Conservation (phyloP, 805 yeast genomes). For the Starmerella apis region DNA sequence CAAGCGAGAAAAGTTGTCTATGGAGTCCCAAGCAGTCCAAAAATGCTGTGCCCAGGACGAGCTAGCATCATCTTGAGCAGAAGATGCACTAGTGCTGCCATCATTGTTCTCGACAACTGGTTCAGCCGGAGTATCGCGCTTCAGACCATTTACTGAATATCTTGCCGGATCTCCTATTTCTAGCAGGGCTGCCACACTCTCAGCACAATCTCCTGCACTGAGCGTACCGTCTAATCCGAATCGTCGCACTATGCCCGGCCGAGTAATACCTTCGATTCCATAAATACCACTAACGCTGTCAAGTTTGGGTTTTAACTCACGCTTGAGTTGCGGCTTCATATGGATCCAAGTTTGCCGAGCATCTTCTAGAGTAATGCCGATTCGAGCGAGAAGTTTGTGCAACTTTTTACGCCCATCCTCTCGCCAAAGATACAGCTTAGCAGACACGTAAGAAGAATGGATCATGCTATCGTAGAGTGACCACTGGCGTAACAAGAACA, state of each 20-base stretch:
- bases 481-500: conserved; percentile 86
- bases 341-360: conserved; percentile 90
- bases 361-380: conserved; percentile 86
- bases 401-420: conserved; percentile 80
- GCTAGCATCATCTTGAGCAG: background rate
- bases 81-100: background rate
- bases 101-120: background rate
- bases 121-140: background rate
- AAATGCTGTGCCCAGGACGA: conserved; percentile 66
- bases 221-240: conserved; percentile 81
- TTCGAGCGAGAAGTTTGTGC: conserved; percentile 86
- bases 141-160: background rate
- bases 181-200: conserved; percentile 71
- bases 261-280: conserved; percentile 70
- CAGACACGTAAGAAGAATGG: conserved; percentile 83
- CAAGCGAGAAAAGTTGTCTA: conserved; percentile 44
- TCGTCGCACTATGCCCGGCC: conserved; percentile 77
- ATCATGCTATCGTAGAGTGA: conserved; percentile 80
- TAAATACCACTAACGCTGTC: conserved; percentile 58
- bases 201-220: conserved; percentile 89
- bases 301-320: conserved; percentile 58
- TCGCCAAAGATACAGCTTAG: conserved; percentile 79
- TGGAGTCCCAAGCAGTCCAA: conserved; percentile 59
- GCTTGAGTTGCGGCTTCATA: conserved; percentile 70
- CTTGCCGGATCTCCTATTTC: conserved; percentile 35